Evolutionary conservation across 2,329 filamentous ascomycete genomes (phyloP).

Genomic region (Fusarium secorum): DNA sequence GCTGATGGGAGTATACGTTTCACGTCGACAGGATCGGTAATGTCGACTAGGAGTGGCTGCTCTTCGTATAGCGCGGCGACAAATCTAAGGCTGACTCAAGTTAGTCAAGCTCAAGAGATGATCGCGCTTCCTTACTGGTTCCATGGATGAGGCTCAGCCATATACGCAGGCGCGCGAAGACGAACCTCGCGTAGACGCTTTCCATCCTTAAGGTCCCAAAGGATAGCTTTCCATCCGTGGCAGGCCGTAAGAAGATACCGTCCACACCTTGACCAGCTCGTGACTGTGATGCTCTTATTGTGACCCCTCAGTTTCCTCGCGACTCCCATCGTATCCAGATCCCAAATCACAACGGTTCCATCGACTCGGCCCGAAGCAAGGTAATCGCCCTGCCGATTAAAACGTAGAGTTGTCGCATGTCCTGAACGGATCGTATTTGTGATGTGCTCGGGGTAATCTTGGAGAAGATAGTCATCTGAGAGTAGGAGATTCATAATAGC

Average conservation of each 20-base stretch:
- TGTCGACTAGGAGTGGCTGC: constrained; percentile 86
- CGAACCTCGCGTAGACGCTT: constrained; percentile 82
- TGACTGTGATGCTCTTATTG: constrained; percentile 89
- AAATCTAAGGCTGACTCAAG: constrained; percentile 70
- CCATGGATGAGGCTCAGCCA: constrained; percentile 91
- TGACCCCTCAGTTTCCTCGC: constrained; percentile 94
- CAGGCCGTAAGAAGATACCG: constrained; percentile 91
- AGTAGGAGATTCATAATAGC: constrained; percentile 65
- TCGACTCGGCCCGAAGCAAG: constrained; percentile 94
- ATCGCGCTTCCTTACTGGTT: constrained; percentile 69
- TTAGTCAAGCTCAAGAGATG: constrained; percentile 28
- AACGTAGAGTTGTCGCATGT: constrained; percentile 75
- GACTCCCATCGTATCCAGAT: constrained; percentile 96
- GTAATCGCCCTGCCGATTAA: constrained; percentile 94
- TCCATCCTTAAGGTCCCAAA: constrained; percentile 85
- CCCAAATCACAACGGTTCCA: constrained; percentile 94
- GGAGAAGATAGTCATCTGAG: constrained; percentile 69
- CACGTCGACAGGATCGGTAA: constrained; percentile 71
- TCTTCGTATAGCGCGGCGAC: constrained; percentile 95
- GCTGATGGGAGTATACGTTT: constrained; percentile 83
- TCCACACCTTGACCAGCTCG: constrained; percentile 94
- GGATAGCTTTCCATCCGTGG: constrained; percentile 94
- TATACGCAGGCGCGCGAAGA: constrained; percentile 93
- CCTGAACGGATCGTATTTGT: constrained; percentile 83
- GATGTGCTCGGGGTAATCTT: constrained; percentile 90